phyloP scores from a whole-genome alignment of 371 early-diverging fungal species.

The Syncephalis fuscata region DNA sequence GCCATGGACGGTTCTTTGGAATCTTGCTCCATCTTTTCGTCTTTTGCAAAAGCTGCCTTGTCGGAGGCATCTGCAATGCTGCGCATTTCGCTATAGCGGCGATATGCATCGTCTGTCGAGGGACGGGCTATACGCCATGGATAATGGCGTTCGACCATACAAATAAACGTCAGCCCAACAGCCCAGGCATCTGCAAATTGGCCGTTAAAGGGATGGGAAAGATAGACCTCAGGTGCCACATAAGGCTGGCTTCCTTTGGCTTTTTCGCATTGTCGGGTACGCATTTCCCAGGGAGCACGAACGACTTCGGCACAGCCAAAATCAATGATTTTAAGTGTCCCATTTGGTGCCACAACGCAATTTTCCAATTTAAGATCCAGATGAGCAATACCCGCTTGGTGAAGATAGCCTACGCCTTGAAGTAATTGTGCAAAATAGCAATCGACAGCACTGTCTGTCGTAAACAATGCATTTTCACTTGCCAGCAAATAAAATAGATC shows the following conservation, averaged over 20 bases:
- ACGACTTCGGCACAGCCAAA: slow-evolving; percentile 84
- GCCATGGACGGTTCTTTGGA: too few relatives aligned
- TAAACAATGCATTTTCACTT: slow-evolving; percentile 19
- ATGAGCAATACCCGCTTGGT: slow-evolving; percentile 50
- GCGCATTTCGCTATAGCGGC: slow-evolving; percentile 15
- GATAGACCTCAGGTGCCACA: slow-evolving; percentile 36
- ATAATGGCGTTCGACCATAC: slow-evolving; percentile 43
- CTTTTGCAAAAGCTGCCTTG: too few relatives aligned
- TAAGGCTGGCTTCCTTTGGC: slow-evolving; percentile 38
- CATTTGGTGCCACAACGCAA: slow-evolving; percentile 41
- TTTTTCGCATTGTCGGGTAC: slow-evolving; percentile 35
- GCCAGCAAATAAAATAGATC: slow-evolving; percentile 60
- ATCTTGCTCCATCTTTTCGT: too few relatives aligned
- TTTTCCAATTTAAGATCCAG: slow-evolving; percentile 81
- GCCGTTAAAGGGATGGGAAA: slow-evolving; percentile 29
- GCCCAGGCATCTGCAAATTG: slow-evolving; percentile 51
- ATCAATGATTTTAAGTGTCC: slow-evolving; percentile 77
- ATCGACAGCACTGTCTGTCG: slow-evolving; percentile 33
- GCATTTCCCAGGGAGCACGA: slow-evolving; percentile 34
- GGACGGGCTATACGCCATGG: slow-evolving; percentile 41
- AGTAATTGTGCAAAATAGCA: slow-evolving; percentile 48
- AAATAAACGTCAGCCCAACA: slow-evolving; percentile 45
- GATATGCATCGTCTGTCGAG: slow-evolving; percentile 20
- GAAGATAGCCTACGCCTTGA: slow-evolving; percentile 40
- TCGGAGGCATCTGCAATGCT: too few relatives aligned